Evolutionary conservation across 805 yeast genomes (phyloP).

Genomic region (Danielia reshetovae): DNA sequence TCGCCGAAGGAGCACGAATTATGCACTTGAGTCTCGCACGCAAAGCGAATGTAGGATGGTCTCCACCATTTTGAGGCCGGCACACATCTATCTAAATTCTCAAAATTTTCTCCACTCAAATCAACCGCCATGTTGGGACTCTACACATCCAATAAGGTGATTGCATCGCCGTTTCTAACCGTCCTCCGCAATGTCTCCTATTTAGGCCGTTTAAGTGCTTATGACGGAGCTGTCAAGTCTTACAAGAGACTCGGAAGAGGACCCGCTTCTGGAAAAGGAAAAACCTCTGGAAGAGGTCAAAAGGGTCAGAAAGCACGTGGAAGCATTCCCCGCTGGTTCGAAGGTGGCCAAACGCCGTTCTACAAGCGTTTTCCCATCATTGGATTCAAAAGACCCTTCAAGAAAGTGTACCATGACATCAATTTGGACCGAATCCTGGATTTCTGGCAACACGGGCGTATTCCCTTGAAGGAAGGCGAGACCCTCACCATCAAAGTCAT

Average conservation of each 20-base stretch:
- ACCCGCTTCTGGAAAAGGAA: constrained; percentile 89
- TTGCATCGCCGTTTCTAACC: constrained; percentile 1
- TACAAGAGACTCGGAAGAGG: constrained; percentile 90
- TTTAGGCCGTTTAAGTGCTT: constrained; percentile 54
- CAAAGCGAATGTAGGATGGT: too few species aligned
- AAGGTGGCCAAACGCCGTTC: constrained; percentile 98
- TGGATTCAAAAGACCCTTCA: constrained; percentile 73
- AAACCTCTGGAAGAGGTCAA: constrained; percentile 95
- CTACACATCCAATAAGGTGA: constrained; percentile 1
- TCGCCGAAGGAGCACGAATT: too few species aligned
- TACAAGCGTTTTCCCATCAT: constrained; percentile 79
- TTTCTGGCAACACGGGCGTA: constrained; percentile 65
- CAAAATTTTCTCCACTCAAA: background rate
- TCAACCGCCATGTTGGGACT: constrained; percentile 4
- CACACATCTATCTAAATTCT: background rate
- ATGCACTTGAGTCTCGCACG: too few species aligned
- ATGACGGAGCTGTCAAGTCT: constrained; percentile 54
- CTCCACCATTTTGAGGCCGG: too few species aligned
- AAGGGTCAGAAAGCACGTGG: constrained; percentile 98
- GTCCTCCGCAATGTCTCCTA: constrained; percentile 40
- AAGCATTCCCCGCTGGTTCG: constrained; percentile 87
- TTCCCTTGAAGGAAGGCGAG: constrained; percentile 55
- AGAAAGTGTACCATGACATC: constrained; percentile 50
- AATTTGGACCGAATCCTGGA: constrained; percentile 67
- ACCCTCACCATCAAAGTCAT: constrained; percentile 71